Conservation (phyloP, 2,329 filamentous ascomycete genomes). For the Diaporthe sp. region DNA sequence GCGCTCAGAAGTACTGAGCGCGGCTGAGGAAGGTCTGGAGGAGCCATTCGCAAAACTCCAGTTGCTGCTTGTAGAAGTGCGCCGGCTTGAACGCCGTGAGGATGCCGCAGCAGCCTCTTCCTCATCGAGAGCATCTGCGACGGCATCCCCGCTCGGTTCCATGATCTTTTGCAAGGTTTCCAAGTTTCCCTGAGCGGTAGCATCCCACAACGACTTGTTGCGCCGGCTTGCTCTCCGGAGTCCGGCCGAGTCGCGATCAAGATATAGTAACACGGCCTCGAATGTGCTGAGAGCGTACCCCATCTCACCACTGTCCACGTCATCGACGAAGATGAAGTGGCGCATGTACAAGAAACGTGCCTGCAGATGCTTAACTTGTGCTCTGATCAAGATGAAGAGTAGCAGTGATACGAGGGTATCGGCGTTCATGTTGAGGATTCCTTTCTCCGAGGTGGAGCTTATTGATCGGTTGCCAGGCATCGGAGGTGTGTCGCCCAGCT, state of each 20-base stretch:
- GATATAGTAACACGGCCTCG: slow-evolving; percentile 91
- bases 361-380: slow-evolving; percentile 88
- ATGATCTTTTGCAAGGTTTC: slow-evolving; percentile 82
- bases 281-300: slow-evolving; percentile 97
- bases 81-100: slow-evolving; percentile 57
- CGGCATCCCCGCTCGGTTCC: slow-evolving; percentile 73
- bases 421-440: slow-evolving; percentile 77
- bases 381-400: slow-evolving; percentile 91
- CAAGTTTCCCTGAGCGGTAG: slow-evolving; percentile 82
- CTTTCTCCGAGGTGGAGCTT: slow-evolving; percentile 62
- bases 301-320: slow-evolving; percentile 95
- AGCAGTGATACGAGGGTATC: slow-evolving; percentile 94
- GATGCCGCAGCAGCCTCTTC: slow-evolving; percentile 51
- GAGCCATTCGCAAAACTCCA: slow-evolving; percentile 63
- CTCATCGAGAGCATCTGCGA: slow-evolving; percentile 60
- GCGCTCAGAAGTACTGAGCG: slow-evolving; percentile 59
- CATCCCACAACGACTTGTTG: slow-evolving; percentile 91
- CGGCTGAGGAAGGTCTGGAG: slow-evolving; percentile 53
- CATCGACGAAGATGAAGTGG: slow-evolving; percentile 97
- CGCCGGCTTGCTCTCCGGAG: slow-evolving; percentile 87
- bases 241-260: slow-evolving; percentile 84
- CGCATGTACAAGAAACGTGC: slow-evolving; percentile 94
- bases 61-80: slow-evolving; percentile 57
- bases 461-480: slow-evolving; percentile 52
- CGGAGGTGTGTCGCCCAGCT: slow-evolving; percentile 65